phyloP scores from a whole-genome alignment of 306 rosid genomes.

The Prinsepia uniflora region DNA sequence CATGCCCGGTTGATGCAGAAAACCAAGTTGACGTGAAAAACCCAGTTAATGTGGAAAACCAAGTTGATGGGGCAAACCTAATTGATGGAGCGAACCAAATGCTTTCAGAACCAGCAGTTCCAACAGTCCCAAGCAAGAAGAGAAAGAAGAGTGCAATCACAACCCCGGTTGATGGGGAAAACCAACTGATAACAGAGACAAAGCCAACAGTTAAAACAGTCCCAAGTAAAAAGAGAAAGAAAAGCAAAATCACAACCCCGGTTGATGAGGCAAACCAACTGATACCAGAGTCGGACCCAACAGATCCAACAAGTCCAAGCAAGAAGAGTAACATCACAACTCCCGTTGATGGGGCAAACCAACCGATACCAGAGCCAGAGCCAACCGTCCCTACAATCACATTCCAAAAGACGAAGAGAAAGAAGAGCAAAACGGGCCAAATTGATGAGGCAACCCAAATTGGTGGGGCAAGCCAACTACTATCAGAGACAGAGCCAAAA shows the following conservation, averaged over 20 bases:
- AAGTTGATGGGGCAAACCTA: background rate
- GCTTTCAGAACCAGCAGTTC: background rate
- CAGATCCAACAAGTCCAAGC: too few relatives aligned
- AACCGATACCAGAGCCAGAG: too few relatives aligned
- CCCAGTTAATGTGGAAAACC: background rate
- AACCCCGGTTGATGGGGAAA: background rate
- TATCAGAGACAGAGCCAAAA: too few relatives aligned
- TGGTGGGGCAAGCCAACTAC: too few relatives aligned
- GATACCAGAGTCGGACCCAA: too few relatives aligned
- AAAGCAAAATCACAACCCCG: background rate
- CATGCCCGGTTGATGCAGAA: background rate
- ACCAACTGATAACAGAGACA: too few relatives aligned
- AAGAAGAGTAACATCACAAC: background rate
- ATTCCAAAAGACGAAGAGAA: too few relatives aligned
- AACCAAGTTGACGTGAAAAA: background rate
- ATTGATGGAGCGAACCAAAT: background rate
- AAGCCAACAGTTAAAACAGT: too few relatives aligned
- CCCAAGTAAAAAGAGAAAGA: background rate
- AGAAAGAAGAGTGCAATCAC: background rate
- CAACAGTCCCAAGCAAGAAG: background rate
- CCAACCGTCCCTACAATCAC: too few relatives aligned
- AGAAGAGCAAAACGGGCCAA: too few relatives aligned
- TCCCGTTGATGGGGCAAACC: background rate
- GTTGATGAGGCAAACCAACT: background rate
- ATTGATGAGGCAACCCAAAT: too few relatives aligned